Evolutionary conservation across 148 eudicot species (phyloP).

Genomic region (Beta vulgaris): DNA sequence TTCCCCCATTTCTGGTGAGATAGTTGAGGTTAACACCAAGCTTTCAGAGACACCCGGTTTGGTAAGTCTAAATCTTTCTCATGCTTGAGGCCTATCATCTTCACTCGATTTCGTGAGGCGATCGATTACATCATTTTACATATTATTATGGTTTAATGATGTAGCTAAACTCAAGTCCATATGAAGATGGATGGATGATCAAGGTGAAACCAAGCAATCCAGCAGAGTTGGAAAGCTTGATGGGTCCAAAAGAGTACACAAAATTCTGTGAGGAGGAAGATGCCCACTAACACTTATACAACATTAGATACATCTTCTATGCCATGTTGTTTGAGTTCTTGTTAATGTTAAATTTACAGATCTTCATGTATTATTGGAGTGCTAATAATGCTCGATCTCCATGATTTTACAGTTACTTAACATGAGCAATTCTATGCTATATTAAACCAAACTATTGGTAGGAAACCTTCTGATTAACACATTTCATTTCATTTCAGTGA

Average conservation of each 20-base stretch:
- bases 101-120: neutral
- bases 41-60: constrained; percentile 76
- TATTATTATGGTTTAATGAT: constrained; percentile 11
- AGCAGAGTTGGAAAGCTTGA: constrained; percentile 64
- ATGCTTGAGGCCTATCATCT: neutral
- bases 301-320: neutral
- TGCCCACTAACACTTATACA: constrained; percentile 36
- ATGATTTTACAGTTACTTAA: constrained; percentile 8
- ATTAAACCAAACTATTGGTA: neutral
- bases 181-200: constrained; percentile 98
- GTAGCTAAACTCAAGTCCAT: constrained; percentile 87
- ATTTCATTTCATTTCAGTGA: constrained; percentile 13
- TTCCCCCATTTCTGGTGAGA: constrained; percentile 86
- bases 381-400: constrained; percentile 24
- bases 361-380: constrained; percentile 4
- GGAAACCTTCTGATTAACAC: constrained; percentile 5
- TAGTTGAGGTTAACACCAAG: constrained; percentile 79
- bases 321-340: constrained; percentile 14
- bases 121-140: neutral
- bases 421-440: constrained; percentile 3
- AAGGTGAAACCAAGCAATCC: constrained; percentile 86
- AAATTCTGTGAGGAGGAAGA: constrained; percentile 81
- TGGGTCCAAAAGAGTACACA: constrained; percentile 70
- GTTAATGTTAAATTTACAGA: neutral
- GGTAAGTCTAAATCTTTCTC: no score